A percentile compares a stretch with the other conserved stretches of the same genome.
These are phyloP conservation scores for Fonsecaea pugnacius DNA, from an alignment of 2,329 filamentous ascomycete genomes.

Conservation along the genomic window DNA sequence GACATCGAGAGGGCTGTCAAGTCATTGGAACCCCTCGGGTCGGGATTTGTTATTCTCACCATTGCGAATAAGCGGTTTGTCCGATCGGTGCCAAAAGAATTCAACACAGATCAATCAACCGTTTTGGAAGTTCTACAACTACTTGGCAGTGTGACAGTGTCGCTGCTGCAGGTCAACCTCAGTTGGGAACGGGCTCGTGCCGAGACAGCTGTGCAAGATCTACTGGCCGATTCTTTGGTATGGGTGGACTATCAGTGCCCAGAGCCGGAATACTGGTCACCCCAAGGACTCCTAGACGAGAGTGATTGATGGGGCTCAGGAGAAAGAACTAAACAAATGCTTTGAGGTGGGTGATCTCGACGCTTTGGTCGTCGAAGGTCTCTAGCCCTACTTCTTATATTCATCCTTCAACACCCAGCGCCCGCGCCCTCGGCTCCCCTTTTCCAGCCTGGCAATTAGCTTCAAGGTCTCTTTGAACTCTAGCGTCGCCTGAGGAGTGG, in stretches of 20 bases:
- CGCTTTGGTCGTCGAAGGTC: not conserved
- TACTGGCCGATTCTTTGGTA: conserved; percentile 84
- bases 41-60: conserved; percentile 80
- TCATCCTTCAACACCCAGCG: conserved; percentile 66
- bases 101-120: conserved; percentile 90
- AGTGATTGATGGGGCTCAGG: conserved; percentile 41
- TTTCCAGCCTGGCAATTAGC: conserved; percentile 72
- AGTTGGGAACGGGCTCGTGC: conserved; percentile 82
- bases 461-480: conserved; percentile 84
- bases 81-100: conserved; percentile 88
- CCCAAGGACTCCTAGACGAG: conserved; percentile 51
- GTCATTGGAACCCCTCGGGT: conserved; percentile 83
- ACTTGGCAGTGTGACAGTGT: conserved; percentile 84
- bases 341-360: not conserved
- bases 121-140: conserved; percentile 91
- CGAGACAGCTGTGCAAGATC: conserved; percentile 86
- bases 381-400: conserved; percentile 42
- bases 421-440: conserved; percentile 55
- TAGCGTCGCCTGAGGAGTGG: conserved; percentile 67
- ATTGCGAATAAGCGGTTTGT: conserved; percentile 88
- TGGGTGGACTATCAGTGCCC: conserved; percentile 88
- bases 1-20: conserved; percentile 89
- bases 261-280: conserved; percentile 90
- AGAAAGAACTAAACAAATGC: not conserved
- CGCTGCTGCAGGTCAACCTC: conserved; percentile 85